Evolutionary conservation across 2,329 filamentous ascomycete genomes (phyloP).

Genomic region (Fusarium humuli): DNA sequence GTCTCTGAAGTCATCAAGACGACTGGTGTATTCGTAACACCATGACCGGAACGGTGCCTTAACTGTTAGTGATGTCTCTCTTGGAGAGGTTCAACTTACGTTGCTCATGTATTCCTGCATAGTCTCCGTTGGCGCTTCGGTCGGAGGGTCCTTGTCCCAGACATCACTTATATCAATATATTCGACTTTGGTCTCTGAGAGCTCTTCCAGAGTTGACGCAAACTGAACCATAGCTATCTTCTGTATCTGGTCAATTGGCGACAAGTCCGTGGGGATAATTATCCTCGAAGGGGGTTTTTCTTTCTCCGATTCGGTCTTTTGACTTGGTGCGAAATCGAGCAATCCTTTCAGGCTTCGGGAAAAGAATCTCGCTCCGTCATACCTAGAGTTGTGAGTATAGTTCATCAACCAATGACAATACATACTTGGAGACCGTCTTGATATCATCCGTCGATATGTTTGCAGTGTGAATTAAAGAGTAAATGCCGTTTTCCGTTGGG

Average conservation of each 20-base stretch:
- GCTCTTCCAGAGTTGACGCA: slow-evolving; percentile 42
- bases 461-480: slow-evolving; percentile 46
- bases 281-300: slow-evolving; percentile 31
- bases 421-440: slow-evolving; percentile 30
- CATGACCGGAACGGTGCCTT: slow-evolving; percentile 49
- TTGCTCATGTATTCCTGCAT: slow-evolving; percentile 48
- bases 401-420: accelerated
- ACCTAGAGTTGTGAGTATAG: slow-evolving; percentile 21
- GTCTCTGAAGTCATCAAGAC: slow-evolving; percentile 46
- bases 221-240: slow-evolving; percentile 38
- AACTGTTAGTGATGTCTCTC: slow-evolving; percentile 13
- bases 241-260: slow-evolving; percentile 8
- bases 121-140: neutral
- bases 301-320: neutral
- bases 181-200: slow-evolving; percentile 13
- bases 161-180: slow-evolving; percentile 30
- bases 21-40: slow-evolving; percentile 51
- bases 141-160: slow-evolving; percentile 37
- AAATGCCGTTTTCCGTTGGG: slow-evolving; percentile 46
- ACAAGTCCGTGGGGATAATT: slow-evolving; percentile 46
- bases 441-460: slow-evolving; percentile 27
- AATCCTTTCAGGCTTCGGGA: slow-evolving; percentile 46
- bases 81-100: slow-evolving; percentile 30
- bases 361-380: slow-evolving; percentile 40
- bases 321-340: slow-evolving; percentile 27